These are phyloP conservation scores for Neckera pumila DNA, from an alignment of 225 moss, liverwort and hornwort species.

Conservation along the genomic window DNA sequence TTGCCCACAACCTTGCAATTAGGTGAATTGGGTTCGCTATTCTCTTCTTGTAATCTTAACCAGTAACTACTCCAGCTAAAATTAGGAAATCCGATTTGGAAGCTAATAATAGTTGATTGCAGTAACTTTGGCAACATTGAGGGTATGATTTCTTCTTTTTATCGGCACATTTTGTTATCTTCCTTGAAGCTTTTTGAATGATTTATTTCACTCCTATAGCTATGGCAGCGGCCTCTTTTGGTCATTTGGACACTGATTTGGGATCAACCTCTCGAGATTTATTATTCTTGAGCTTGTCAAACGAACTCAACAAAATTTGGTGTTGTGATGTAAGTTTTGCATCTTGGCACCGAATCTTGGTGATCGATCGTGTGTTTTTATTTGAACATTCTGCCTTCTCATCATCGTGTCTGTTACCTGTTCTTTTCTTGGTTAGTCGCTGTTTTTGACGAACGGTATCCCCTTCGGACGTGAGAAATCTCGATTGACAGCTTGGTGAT, in stretches of 20 bases:
- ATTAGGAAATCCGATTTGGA: neutral
- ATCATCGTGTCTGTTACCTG: neutral
- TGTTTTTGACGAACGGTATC: neutral
- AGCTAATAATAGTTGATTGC: neutral
- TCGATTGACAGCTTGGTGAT: neutral
- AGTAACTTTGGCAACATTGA: neutral
- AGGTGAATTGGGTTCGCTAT: neutral
- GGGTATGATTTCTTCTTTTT: neutral
- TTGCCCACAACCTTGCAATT: neutral
- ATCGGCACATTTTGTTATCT: neutral
- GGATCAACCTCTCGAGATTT: neutral
- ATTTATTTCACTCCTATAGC: neutral
- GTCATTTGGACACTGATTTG: neutral
- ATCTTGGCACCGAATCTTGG: neutral
- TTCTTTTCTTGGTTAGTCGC: neutral
- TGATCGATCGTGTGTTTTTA: neutral
- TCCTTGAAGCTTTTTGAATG: neutral
- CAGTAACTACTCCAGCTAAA: neutral
- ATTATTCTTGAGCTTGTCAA: neutral
- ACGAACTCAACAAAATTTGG: neutral
- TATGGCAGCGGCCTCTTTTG: neutral
- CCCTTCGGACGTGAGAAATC: neutral
- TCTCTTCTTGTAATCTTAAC: neutral
- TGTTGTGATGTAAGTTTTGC: neutral
- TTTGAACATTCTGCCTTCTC: neutral